A percentile compares a stretch with the other conserved stretches of the same genome.
phyloP scores from a whole-genome alignment of 306 rosid species.

The Gillenia trifoliata region DNA sequence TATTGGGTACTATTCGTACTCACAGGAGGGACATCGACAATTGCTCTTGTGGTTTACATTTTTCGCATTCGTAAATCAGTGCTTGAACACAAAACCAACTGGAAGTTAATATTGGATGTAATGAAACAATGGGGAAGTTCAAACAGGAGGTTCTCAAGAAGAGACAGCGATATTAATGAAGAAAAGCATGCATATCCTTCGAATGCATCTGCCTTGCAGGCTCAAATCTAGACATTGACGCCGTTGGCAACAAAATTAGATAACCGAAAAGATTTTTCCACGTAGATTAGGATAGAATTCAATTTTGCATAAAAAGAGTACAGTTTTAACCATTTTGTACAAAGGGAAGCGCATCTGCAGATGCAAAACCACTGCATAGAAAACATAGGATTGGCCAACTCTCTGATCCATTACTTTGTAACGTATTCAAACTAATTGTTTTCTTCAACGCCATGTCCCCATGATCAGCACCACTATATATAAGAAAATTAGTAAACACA shows the following conservation, averaged over 20 bases:
- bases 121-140: conserved; percentile 24
- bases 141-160: conserved; percentile 20
- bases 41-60: conserved; percentile 30
- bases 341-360: neutral
- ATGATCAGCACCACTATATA: no score
- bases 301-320: neutral
- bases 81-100: conserved; percentile 3
- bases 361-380: neutral
- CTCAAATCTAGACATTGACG: conserved; percentile 1
- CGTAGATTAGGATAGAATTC: neutral
- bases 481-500: no score
- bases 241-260: neutral
- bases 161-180: conserved; percentile 4
- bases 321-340: neutral
- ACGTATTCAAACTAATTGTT: no score
- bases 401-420: neutral
- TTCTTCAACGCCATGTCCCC: neutral
- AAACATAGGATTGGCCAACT: neutral
- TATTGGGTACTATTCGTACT: conserved; percentile 32
- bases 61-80: neutral
- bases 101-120: conserved; percentile 18
- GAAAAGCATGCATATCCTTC: conserved; percentile 1
- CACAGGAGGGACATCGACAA: conserved; percentile 40
- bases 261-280: neutral
- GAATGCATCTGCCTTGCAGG: neutral